These are phyloP conservation scores for Tranzscheliella williamsii DNA, from an alignment of 1,284 basidiomycete genomes.

Conservation along the genomic window DNA sequence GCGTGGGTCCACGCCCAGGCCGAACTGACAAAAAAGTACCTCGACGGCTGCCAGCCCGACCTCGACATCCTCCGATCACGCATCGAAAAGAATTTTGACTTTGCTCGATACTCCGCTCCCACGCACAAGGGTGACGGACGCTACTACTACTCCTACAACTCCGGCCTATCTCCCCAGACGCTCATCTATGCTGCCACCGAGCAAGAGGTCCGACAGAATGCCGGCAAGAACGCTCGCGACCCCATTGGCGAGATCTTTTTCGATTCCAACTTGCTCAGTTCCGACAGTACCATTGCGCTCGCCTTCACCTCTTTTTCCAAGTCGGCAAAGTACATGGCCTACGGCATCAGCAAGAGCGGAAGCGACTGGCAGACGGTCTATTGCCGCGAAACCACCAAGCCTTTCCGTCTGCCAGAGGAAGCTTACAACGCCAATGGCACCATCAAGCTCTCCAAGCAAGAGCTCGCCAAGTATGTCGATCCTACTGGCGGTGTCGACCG, in stretches of 20 bases:
- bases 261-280: constrained; percentile 53
- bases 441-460: constrained; percentile 26
- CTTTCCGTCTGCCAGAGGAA: constrained; percentile 35
- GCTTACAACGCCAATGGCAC: constrained; percentile 39
- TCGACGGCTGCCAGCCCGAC: constrained; percentile 44
- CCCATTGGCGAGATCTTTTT: constrained; percentile 56
- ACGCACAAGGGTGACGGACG: constrained; percentile 50
- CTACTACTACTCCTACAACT: constrained; percentile 58
- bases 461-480: constrained; percentile 26
- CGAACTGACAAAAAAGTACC: constrained; percentile 44
- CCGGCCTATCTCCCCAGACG: constrained; percentile 55
- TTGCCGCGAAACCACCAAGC: constrained; percentile 46
- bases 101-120: constrained; percentile 53
- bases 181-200: constrained; percentile 48
- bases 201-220: constrained; percentile 33
- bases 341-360: constrained; percentile 55
- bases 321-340: constrained; percentile 53
- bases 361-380: constrained; percentile 58
- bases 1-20: constrained; percentile 53
- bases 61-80: constrained; percentile 48
- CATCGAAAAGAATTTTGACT: constrained; percentile 52
- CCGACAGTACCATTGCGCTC: constrained; percentile 55
- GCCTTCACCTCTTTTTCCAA: constrained; percentile 50
- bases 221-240: constrained; percentile 25
- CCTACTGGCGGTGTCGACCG: constrained; percentile 46